phyloP scores from a whole-genome alignment of 805 yeast genomes.

The Hagleromyces aurorensis region DNA sequence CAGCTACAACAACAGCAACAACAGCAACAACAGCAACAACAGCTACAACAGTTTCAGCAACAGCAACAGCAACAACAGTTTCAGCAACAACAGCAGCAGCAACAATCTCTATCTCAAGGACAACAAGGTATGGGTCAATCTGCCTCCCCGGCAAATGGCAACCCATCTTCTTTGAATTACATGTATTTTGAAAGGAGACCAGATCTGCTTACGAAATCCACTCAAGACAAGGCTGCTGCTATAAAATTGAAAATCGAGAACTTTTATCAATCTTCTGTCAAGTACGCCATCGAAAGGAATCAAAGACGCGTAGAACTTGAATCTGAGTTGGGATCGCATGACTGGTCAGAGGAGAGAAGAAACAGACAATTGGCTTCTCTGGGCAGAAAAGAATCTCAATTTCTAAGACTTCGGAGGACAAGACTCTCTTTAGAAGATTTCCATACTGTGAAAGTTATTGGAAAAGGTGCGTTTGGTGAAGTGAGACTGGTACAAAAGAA shows the following conservation, averaged over 20 bases:
- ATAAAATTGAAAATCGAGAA: conserved; percentile 76
- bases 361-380: conserved; percentile 72
- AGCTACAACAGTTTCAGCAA: conserved; percentile 15
- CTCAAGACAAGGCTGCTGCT: conserved; percentile 81
- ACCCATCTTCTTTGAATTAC: conserved; percentile 33
- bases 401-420: conserved; percentile 76
- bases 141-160: conserved; percentile 7
- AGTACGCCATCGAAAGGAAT: conserved; percentile 91
- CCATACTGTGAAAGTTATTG: conserved; percentile 78
- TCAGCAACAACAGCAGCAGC: conserved; percentile 20
- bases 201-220: conserved; percentile 56
- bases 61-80: conserved; percentile 20
- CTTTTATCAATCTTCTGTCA: conserved; percentile 75
- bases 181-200: conserved; percentile 80
- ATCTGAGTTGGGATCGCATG: conserved; percentile 56
- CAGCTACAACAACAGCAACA: conserved; percentile 25
- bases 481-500: conserved; percentile 88
- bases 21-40: conserved; percentile 22
- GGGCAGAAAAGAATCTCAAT: conserved; percentile 85
- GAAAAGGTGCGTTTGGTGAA: conserved; percentile 98
- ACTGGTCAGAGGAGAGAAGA: conserved; percentile 77
- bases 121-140: conserved; percentile 5
- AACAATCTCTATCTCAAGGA: conserved; percentile 18
- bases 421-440: conserved; percentile 77
- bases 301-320: conserved; percentile 85